A percentile compares a stretch with the other conserved stretches of the same genome.
phyloP scores from a whole-genome alignment of 495 filamentous ascomycete genomes.

The Arthonia radiata region DNA sequence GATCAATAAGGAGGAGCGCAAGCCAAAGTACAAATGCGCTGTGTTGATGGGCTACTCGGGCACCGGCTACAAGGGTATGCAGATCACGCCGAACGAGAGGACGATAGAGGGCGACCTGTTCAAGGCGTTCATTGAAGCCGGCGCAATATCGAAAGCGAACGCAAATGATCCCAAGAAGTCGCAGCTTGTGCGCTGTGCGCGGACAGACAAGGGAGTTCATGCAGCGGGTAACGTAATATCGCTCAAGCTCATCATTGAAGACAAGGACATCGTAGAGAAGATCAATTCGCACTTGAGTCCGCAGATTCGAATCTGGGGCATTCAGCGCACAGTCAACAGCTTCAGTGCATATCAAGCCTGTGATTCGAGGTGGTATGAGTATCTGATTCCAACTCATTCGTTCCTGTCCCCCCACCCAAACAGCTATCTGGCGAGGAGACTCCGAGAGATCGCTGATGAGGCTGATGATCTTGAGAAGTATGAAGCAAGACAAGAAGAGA shows the following conservation, averaged over 20 bases:
- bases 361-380: slow-evolving; percentile 89
- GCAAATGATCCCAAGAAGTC: slow-evolving; percentile 93
- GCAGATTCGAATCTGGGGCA: slow-evolving; percentile 86
- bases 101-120: slow-evolving; percentile 97
- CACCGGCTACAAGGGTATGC: slow-evolving; percentile 93
- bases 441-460: slow-evolving; percentile 46
- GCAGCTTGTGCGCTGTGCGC: slow-evolving; percentile 71
- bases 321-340: slow-evolving; percentile 53
- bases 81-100: slow-evolving; percentile 47
- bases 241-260: slow-evolving; percentile 85
- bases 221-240: slow-evolving; percentile 92
- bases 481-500: slow-evolving; percentile 44
- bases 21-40: slow-evolving; percentile 86
- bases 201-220: slow-evolving; percentile 95
- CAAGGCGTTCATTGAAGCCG: slow-evolving; percentile 62
- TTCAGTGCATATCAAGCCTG: slow-evolving; percentile 86
- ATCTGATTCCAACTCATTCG: slow-evolving; percentile 73
- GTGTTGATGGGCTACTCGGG: slow-evolving; percentile 87
- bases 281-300: slow-evolving; percentile 67
- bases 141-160: slow-evolving; percentile 89
- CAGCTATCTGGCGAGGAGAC: slow-evolving; percentile 56
- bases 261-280: slow-evolving; percentile 59
- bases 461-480: slow-evolving; percentile 42
- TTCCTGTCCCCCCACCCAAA: slow-evolving; percentile 79
- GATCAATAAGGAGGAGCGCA: slow-evolving; percentile 58